phyloP scores from a whole-genome alignment of 225 moss, liverwort and hornwort species.

The Takakia lepidozioides region DNA sequence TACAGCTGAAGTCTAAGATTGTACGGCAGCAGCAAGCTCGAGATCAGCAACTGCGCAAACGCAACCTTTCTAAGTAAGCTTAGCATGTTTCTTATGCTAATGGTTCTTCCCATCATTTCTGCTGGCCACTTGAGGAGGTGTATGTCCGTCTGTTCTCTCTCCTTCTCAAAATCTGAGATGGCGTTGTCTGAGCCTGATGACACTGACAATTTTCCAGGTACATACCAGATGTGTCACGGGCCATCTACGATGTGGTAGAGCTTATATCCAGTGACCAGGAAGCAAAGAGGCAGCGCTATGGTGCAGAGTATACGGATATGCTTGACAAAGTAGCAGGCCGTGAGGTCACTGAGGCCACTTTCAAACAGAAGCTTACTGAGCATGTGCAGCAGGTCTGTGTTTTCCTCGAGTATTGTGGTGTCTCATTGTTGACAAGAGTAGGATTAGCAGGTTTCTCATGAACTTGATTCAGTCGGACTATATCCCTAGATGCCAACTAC shows the following conservation, averaged over 20 bases:
- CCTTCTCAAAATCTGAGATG: too few species aligned
- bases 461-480: too few species aligned
- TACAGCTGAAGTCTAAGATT: slow-evolving; percentile 90
- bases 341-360: slow-evolving; percentile 64
- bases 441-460: too few species aligned
- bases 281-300: slow-evolving; percentile 62
- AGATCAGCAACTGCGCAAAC: slow-evolving; percentile 89
- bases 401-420: too few species aligned
- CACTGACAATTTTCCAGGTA: slow-evolving; percentile 48
- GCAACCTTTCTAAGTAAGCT: slow-evolving; percentile 81
- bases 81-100: not conserved
- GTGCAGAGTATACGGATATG: slow-evolving; percentile 55
- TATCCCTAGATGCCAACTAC: too few species aligned
- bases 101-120: not conserved
- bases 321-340: slow-evolving; percentile 56
- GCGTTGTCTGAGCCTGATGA: too few species aligned
- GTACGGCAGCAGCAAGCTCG: slow-evolving; percentile 92
- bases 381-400: slow-evolving; percentile 86
- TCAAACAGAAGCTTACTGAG: slow-evolving; percentile 79
- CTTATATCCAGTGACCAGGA: slow-evolving; percentile 53
- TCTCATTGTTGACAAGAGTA: too few species aligned
- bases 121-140: too few species aligned
- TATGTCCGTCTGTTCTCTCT: too few species aligned
- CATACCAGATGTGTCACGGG: slow-evolving; percentile 90
- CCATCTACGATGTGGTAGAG: slow-evolving; percentile 80